These are phyloP conservation scores for Geotrichum candidum DNA, from an alignment of 1,139 yeast species.

Conservation along the genomic window DNA sequence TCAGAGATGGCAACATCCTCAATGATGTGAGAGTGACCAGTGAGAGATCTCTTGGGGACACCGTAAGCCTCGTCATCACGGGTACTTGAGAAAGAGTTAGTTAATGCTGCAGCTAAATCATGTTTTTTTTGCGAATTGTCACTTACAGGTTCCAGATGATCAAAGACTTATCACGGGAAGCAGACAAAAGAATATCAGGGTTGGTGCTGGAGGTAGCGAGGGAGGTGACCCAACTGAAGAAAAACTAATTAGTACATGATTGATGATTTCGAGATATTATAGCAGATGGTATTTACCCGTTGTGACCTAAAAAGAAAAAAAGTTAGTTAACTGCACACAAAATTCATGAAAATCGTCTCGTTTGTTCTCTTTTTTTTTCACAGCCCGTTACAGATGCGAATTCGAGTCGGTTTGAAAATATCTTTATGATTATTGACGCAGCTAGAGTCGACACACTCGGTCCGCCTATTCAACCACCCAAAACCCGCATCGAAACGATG, in stretches of 20 bases:
- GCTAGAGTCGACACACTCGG: not conserved
- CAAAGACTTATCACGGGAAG: slow-evolving; percentile 97
- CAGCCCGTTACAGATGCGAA: not conserved
- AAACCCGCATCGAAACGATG: not conserved
- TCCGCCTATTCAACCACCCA: not conserved
- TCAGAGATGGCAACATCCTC: slow-evolving; percentile 97
- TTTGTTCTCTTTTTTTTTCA: not conserved
- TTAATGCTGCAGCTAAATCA: not conserved
- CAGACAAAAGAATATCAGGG: slow-evolving; percentile 97
- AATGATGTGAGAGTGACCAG: slow-evolving; percentile 98
- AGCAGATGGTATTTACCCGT: slow-evolving; percentile 11
- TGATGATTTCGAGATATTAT: slow-evolving; percentile 27
- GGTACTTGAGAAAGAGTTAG: slow-evolving; percentile 38
- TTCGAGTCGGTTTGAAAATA: not conserved
- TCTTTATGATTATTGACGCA: not conserved
- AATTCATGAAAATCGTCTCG: not conserved
- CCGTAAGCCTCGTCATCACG: slow-evolving; percentile 97
- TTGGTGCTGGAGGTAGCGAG: slow-evolving; percentile 97
- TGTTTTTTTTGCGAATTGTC: not conserved
- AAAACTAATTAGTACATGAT: slow-evolving; percentile 35
- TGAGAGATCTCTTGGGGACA: slow-evolving; percentile 95
- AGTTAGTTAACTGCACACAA: not conserved
- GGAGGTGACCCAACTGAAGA: slow-evolving; percentile 85
- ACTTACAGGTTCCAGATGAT: slow-evolving; percentile 85
- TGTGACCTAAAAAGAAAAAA: slow-evolving; percentile 8